These are phyloP conservation scores for Globisporangium lucens DNA, from an alignment of 352 stramenopile species.

Conservation along the genomic window DNA sequence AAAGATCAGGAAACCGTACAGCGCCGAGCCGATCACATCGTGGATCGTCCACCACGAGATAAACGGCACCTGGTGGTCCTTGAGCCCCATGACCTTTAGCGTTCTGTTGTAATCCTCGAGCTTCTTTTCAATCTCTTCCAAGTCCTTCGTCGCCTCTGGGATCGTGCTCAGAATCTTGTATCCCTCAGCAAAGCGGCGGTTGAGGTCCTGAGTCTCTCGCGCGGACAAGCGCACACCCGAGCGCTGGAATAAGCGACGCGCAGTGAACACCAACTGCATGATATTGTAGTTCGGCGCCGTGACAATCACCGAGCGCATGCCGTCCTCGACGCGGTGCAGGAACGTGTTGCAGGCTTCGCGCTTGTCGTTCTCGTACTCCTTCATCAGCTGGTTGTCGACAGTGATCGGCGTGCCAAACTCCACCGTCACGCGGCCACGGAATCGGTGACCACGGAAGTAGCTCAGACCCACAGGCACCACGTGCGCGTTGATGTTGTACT, in stretches of 20 bases:
- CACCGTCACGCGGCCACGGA: conserved; percentile 94
- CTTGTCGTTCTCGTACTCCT: conserved; percentile 88
- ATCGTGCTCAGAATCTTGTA: conserved; percentile 83
- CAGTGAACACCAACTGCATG: conserved; percentile 94
- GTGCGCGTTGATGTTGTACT: conserved; percentile 94
- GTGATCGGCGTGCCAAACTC: conserved; percentile 94
- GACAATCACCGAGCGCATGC: conserved; percentile 93
- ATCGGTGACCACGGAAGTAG: conserved; percentile 97
- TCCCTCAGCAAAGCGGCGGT: conserved; percentile 88
- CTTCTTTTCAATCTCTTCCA: conserved; percentile 62
- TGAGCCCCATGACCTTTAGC: conserved; percentile 85
- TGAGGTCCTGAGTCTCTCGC: conserved; percentile 91
- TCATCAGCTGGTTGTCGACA: conserved; percentile 80
- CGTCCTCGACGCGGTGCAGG: conserved; percentile 76
- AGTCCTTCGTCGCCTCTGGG: conserved; percentile 53
- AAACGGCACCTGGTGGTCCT: conserved; percentile 90
- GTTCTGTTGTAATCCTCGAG: conserved; percentile 86
- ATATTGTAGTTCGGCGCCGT: conserved; percentile 97
- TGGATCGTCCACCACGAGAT: conserved; percentile 87
- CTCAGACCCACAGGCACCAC: conserved; percentile 98
- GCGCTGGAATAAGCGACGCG: conserved; percentile 93
- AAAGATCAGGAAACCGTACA: conserved; percentile 84
- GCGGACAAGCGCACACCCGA: conserved; percentile 80
- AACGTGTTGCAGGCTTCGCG: conserved; percentile 80
- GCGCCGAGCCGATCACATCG: conserved; percentile 86